These are phyloP conservation scores for Pseudogymnoascus sp. DNA, from an alignment of 2,329 filamentous ascomycete genomes.

Conservation along the genomic window DNA sequence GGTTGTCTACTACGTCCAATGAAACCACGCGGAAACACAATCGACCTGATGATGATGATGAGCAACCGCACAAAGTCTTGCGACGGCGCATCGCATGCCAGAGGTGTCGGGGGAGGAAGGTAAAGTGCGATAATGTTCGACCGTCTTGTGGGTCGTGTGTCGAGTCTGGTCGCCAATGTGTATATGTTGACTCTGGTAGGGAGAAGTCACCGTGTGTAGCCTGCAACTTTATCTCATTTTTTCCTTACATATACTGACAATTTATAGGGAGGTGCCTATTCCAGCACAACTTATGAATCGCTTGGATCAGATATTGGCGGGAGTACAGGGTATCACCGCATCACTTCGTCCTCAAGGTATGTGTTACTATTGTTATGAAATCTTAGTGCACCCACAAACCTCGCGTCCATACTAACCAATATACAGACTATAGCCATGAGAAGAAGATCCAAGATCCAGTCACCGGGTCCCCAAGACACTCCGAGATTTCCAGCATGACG, in stretches of 20 bases:
- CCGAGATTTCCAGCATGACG: neutral
- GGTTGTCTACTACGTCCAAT: neutral
- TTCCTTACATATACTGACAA: neutral
- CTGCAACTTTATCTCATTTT: neutral
- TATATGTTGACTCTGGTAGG: conserved; percentile 17
- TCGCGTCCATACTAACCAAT: neutral
- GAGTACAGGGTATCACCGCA: conserved; percentile 11
- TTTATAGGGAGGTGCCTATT: conserved; percentile 12
- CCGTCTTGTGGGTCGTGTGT: conserved; percentile 22
- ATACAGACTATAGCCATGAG: neutral
- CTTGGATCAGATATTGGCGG: conserved; percentile 18
- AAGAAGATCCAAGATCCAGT: neutral
- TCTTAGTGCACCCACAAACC: neutral
- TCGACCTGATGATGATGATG: neutral
- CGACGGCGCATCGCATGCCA: conserved; percentile 20
- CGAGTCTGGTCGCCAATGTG: conserved; percentile 18
- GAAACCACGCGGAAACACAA: neutral
- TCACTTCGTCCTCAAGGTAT: neutral
- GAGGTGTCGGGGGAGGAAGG: conserved; percentile 24
- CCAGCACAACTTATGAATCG: conserved; percentile 15
- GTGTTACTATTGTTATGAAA: neutral
- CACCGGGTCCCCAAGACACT: neutral
- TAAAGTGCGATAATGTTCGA: conserved; percentile 24
- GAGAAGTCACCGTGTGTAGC: neutral
- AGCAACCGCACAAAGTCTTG: neutral